Conservation (phyloP, 2,329 filamentous ascomycete species). For the Fusarium lateritium region DNA sequence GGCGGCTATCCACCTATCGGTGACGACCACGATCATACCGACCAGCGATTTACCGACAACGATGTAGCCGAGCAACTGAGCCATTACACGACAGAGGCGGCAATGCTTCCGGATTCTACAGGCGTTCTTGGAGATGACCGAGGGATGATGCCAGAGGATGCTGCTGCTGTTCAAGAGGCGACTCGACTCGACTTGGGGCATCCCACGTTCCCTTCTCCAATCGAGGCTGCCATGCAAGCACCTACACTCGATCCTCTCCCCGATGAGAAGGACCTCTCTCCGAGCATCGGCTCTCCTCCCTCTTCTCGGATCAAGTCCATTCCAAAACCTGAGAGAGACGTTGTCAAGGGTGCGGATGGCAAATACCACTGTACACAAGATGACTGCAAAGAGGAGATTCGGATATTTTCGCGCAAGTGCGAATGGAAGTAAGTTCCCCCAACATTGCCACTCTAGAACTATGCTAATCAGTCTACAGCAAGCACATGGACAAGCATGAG, state of each 20-base stretch:
- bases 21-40: conserved; percentile 60
- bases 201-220: conserved; percentile 54
- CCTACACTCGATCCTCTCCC: conserved; percentile 53
- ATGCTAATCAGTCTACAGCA: conserved; percentile 67
- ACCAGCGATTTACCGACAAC: conserved; percentile 61
- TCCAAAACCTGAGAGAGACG: conserved; percentile 71
- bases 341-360: conserved; percentile 76
- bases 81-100: conserved; percentile 59
- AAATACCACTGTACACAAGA: conserved; percentile 81
- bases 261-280: conserved; percentile 55
- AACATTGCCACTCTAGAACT: neutral
- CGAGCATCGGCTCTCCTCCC: conserved; percentile 52
- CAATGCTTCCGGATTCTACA: conserved; percentile 57
- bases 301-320: conserved; percentile 66
- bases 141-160: conserved; percentile 57
- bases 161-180: conserved; percentile 56
- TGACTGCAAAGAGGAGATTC: conserved; percentile 76
- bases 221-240: conserved; percentile 52
- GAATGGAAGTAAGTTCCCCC: conserved; percentile 88
- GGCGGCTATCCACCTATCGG: conserved; percentile 64
- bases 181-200: conserved; percentile 57
- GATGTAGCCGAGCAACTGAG: conserved; percentile 61
- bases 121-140: conserved; percentile 55
- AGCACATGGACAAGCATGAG: conserved; percentile 99
- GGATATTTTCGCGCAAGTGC: conserved; percentile 84